Evolutionary conservation across 371 early-diverging fungal species (phyloP).

Genomic region (Aphelidium insulamus): DNA sequence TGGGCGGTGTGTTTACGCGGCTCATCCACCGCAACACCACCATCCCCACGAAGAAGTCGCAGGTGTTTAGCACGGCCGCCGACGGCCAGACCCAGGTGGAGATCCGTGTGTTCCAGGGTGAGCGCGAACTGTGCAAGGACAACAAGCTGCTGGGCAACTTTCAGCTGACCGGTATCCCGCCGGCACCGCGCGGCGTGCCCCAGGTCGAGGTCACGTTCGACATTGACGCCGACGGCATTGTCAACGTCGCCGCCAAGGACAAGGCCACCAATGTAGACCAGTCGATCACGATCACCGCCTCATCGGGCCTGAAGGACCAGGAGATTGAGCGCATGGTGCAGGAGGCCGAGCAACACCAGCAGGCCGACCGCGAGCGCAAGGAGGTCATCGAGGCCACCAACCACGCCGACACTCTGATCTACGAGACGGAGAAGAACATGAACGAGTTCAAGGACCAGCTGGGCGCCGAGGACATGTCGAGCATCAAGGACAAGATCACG

Average conservation of each 20-base stretch:
- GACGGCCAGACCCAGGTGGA: constrained; percentile 97
- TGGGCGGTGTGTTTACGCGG: constrained; percentile 92
- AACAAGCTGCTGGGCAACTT: constrained; percentile 97
- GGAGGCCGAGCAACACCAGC: constrained; percentile 76
- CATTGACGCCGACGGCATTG: constrained; percentile 98
- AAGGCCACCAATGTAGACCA: constrained; percentile 85
- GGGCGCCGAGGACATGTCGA: constrained; percentile 50
- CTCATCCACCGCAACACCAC: constrained; percentile 97
- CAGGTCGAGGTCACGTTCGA: constrained; percentile 92
- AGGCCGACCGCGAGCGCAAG: constrained; percentile 74
- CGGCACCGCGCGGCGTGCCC: constrained; percentile 83
- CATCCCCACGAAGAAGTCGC: constrained; percentile 97
- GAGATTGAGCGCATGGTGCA: constrained; percentile 94
- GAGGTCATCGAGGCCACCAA: constrained; percentile 84
- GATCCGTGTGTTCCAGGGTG: constrained; percentile 97
- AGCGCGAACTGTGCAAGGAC: constrained; percentile 87
- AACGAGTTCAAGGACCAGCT: constrained; percentile 82
- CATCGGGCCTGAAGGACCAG: constrained; percentile 79
- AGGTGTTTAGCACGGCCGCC: constrained; percentile 97
- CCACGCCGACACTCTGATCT: constrained; percentile 71
- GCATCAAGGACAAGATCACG: constrained; percentile 55
- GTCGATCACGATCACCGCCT: constrained; percentile 88
- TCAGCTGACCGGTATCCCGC: constrained; percentile 69
- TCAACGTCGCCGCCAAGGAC: constrained; percentile 95
- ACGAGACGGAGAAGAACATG: constrained; percentile 82